phyloP scores from a whole-genome alignment of 169 alveolate species.

The Ichthyophthirius multifiliis region DNA sequence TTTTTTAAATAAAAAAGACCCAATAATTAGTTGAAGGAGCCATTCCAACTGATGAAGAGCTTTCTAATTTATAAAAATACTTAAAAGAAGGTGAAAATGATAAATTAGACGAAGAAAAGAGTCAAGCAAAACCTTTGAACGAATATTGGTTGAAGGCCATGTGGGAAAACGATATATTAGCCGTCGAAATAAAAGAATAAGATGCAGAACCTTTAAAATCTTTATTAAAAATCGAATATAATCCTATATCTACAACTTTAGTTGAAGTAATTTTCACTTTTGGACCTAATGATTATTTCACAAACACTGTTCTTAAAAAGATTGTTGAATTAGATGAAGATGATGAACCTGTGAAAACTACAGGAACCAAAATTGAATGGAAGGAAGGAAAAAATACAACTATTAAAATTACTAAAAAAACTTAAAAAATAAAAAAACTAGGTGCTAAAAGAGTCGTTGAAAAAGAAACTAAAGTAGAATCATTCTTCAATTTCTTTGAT shows the following conservation, averaged over 20 bases:
- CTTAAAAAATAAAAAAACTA: slow-evolving; percentile 62
- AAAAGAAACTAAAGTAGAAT: slow-evolving; percentile 51
- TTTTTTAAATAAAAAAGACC: slow-evolving; percentile 10
- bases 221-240: slow-evolving; percentile 37
- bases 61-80: slow-evolving; percentile 17
- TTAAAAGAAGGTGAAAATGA: background rate
- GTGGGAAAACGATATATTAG: slow-evolving; percentile 38
- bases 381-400: slow-evolving; percentile 65
- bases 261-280: slow-evolving; percentile 50
- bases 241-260: slow-evolving; percentile 23
- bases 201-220: slow-evolving; percentile 52
- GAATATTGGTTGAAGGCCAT: slow-evolving; percentile 57
- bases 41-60: slow-evolving; percentile 32
- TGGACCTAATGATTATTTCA: slow-evolving; percentile 58
- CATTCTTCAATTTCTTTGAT: slow-evolving; percentile 68
- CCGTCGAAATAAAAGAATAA: slow-evolving; percentile 44
- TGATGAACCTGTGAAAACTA: slow-evolving; percentile 43
- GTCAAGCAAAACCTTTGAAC: slow-evolving; percentile 5
- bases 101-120: slow-evolving; percentile 2
- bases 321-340: slow-evolving; percentile 36
- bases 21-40: slow-evolving; percentile 29
- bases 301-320: slow-evolving; percentile 47
- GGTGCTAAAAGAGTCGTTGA: slow-evolving; percentile 45
- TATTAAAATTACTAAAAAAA: slow-evolving; percentile 57
- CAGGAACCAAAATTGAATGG: slow-evolving; percentile 60